phyloP scores from a whole-genome alignment of 2,329 filamentous ascomycete species.

The Acephala macrosclerotiorum region DNA sequence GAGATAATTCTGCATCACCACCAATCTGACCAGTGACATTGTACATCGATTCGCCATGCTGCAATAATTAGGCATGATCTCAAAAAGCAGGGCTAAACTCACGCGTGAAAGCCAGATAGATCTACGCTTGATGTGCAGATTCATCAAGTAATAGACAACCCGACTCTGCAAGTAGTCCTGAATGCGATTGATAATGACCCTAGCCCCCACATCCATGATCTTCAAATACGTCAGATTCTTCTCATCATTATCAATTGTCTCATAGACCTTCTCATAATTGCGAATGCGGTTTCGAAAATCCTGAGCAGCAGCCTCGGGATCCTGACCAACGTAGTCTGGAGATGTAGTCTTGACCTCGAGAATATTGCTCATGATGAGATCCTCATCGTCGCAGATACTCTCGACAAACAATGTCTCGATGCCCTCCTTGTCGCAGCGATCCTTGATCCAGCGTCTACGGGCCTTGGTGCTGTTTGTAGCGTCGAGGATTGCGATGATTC shows the following conservation, averaged over 20 bases:
- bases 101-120: slow-evolving; percentile 96
- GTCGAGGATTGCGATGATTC: slow-evolving; percentile 91
- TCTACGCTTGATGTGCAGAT: slow-evolving; percentile 94
- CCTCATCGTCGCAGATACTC: slow-evolving; percentile 95
- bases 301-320: slow-evolving; percentile 87
- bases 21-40: slow-evolving; percentile 93
- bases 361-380: slow-evolving; percentile 97
- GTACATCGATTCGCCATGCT: slow-evolving; percentile 95
- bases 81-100: slow-evolving; percentile 47
- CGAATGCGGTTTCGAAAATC: slow-evolving; percentile 95
- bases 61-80: slow-evolving; percentile 31
- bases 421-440: slow-evolving; percentile 75
- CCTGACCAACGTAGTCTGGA: slow-evolving; percentile 92
- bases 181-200: slow-evolving; percentile 98
- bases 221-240: slow-evolving; percentile 92
- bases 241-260: slow-evolving; percentile 91
- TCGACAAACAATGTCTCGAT: slow-evolving; percentile 96
- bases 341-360: slow-evolving; percentile 96
- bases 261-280: slow-evolving; percentile 97
- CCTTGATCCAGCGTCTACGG: slow-evolving; percentile 88
- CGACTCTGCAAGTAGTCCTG: slow-evolving; percentile 96
- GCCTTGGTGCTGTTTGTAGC: slow-evolving; percentile 96
- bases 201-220: slow-evolving; percentile 93
- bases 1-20: slow-evolving; percentile 86
- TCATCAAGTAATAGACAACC: slow-evolving; percentile 98